phyloP scores from a whole-genome alignment of 2,329 filamentous ascomycete genomes.

The Tolypocladium amazonense region DNA sequence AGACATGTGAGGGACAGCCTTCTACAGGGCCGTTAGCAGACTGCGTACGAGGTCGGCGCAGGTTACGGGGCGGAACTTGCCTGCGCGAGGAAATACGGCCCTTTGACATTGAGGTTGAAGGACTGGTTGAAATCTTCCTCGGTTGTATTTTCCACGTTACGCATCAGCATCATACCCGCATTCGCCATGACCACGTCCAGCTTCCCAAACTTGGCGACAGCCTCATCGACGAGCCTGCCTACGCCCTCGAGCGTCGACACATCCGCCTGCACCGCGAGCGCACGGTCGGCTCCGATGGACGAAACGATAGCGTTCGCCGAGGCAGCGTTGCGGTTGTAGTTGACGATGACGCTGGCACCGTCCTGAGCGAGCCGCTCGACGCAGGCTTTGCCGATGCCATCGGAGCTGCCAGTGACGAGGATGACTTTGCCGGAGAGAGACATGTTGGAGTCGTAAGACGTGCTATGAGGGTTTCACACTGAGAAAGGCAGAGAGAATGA shows the following conservation, averaged over 20 bases:
- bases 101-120: constrained; percentile 46
- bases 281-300: constrained; percentile 34
- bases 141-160: constrained; percentile 35
- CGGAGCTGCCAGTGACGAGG: constrained; percentile 44
- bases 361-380: constrained; percentile 44
- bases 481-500: not conserved
- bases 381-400: constrained; percentile 49
- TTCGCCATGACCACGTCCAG: constrained; percentile 51
- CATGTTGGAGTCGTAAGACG: constrained; percentile 6
- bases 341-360: constrained; percentile 47
- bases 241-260: constrained; percentile 33
- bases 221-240: constrained; percentile 35
- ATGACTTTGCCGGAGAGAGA: constrained; percentile 26
- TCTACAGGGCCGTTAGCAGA: constrained; percentile 19
- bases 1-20: constrained; percentile 39
- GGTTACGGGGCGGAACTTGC: constrained; percentile 10
- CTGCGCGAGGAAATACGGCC: constrained; percentile 40
- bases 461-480: no score
- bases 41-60: not conserved
- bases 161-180: constrained; percentile 40
- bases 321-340: constrained; percentile 35
- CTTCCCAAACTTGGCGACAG: constrained; percentile 38
- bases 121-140: constrained; percentile 39
- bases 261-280: constrained; percentile 46
- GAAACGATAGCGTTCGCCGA: constrained; percentile 37